Evolutionary conservation across 1,139 yeast species (phyloP), one percentile per base, ranked within the genome.

Genomic region (Suzukiozyma palmioleophila): DNA sequence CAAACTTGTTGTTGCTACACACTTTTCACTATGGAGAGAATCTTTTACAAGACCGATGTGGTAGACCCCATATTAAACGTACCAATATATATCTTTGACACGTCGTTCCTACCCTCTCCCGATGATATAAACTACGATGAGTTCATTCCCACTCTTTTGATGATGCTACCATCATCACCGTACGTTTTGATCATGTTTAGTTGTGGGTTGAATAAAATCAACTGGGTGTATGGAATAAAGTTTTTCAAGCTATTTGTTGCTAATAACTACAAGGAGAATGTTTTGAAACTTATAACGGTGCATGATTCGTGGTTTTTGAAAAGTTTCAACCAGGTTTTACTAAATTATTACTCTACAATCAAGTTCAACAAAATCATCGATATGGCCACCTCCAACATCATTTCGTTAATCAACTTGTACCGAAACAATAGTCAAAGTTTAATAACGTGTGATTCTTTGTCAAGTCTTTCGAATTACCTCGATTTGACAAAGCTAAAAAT

Each of bases 251-350:
- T 75, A 50, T 73, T 92, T 35, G 80, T 90, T n/a, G 72, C 73
- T 11, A 68, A 56, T 41, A 51, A 54, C 30, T 35, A 46, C 13
- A 49, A 74, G 39, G 74, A 76, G 43, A 75, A 76, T 43, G 62
- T 89, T 39, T 66, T 67, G 39, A 82, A 79, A 51, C 69, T 88
- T 3, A 84, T 84, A 48, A 75, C 90, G 31, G 96, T 92, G 3
- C 97, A 92, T 59, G 97, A 90, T 52, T 84, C 87, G 39, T 89
- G 96, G 92, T 78, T 92, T 64, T 77, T 88, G 13, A 79, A 89
- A 50, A 84, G 96, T 0, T 74, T 89, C 28, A 76, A 87, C 15
- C 92, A 87, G 43, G 76, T 88, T 39, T 64, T 87, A 44, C 70
- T 81, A 43, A 85, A 84, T 50, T 64, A 56, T 42, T 59, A 62